These are phyloP conservation scores for Dipteronia dyeriana DNA, from an alignment of 345 rosid species.

Conservation along the genomic window DNA sequence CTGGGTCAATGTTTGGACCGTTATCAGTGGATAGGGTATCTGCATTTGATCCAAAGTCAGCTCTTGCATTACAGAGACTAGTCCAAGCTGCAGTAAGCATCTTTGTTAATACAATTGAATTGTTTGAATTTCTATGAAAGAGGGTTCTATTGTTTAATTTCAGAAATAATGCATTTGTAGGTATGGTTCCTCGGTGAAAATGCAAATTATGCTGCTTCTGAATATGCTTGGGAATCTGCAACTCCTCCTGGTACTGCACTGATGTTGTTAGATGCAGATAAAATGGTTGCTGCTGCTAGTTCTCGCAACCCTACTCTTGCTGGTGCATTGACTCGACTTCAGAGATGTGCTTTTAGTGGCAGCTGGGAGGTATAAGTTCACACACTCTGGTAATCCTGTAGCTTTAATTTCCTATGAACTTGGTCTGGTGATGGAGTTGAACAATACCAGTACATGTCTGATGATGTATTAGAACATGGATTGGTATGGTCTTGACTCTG, in stretches of 20 bases:
- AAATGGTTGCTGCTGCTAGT: constrained; percentile 99
- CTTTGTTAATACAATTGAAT: constrained; percentile 17
- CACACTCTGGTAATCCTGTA: constrained; percentile 19
- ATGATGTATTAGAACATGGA: background rate
- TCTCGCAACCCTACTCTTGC: constrained; percentile 99
- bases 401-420: constrained; percentile 10
- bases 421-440: background rate
- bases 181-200: constrained; percentile 99
- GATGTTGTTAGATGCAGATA: constrained; percentile 99
- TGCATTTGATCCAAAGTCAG: constrained; percentile 99
- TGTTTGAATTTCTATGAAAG: background rate
- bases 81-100: constrained; percentile 98
- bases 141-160: background rate
- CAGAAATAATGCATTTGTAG: constrained; percentile 41
- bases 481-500: background rate
- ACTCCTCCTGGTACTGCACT: constrained; percentile 99
- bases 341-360: constrained; percentile 99
- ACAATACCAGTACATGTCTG: background rate
- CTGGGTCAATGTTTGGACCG: constrained; percentile 89
- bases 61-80: constrained; percentile 89
- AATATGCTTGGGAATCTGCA: constrained; percentile 99
- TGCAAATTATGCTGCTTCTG: constrained; percentile 99
- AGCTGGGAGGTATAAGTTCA: constrained; percentile 94
- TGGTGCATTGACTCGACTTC: constrained; percentile 96
- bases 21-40: constrained; percentile 89